phyloP scores from a whole-genome alignment of 2,329 filamentous ascomycete genomes.

The Ascochyta koolunga region DNA sequence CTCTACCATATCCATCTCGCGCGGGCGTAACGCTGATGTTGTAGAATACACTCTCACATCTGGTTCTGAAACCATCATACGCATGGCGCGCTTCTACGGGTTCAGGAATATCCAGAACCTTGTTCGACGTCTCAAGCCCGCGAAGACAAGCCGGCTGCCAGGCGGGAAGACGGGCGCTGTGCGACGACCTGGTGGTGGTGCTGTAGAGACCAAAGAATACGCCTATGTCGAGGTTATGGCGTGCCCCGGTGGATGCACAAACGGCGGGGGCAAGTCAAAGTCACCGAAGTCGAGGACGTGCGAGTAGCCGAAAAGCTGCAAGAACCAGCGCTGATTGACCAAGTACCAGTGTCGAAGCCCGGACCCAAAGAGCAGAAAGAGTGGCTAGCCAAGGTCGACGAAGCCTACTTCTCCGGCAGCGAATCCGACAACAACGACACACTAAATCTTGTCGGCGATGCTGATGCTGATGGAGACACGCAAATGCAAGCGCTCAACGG shows the following conservation, averaged over 20 bases:
- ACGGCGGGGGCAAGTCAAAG: constrained; percentile 96
- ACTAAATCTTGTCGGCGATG: too few relatives aligned
- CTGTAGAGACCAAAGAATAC: constrained; percentile 70
- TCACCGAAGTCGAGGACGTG: constrained; percentile 70
- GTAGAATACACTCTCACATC: constrained; percentile 78
- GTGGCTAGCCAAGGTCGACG: constrained; percentile 59
- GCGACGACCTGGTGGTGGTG: constrained; percentile 74
- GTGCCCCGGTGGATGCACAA: constrained; percentile 97
- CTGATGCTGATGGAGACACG: constrained; percentile 53
- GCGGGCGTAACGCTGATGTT: constrained; percentile 89
- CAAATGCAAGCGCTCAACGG: constrained; percentile 29
- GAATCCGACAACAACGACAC: constrained; percentile 45
- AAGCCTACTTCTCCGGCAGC: constrained; percentile 85
- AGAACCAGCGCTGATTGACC: constrained; percentile 17
- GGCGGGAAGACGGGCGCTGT: constrained; percentile 41
- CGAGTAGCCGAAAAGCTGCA: constrained; percentile 39
- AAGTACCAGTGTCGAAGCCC: constrained; percentile 54
- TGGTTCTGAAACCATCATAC: constrained; percentile 46
- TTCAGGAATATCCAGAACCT: constrained; percentile 99
- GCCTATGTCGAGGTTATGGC: constrained; percentile 99
- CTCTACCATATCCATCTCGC: constrained; percentile 71
- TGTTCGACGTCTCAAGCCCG: constrained; percentile 87
- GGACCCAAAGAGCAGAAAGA: constrained; percentile 82
- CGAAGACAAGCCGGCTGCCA: constrained; percentile 65
- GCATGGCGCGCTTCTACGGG: constrained; percentile 83